phyloP scores from a whole-genome alignment of 2,329 filamentous ascomycete species.

The Gnomoniopsis smithogilvyi region DNA sequence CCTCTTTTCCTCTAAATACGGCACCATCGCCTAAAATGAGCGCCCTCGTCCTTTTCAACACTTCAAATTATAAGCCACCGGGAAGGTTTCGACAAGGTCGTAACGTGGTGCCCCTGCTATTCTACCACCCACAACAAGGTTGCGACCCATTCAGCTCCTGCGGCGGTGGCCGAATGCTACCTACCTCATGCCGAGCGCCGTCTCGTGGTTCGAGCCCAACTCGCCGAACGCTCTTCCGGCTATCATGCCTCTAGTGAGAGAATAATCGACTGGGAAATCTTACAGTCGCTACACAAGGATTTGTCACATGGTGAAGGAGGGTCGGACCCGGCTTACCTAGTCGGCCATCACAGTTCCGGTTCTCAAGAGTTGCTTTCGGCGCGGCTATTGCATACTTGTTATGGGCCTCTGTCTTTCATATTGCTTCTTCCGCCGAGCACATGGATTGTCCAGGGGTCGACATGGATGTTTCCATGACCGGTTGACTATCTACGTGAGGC shows the following conservation, averaged over 20 bases:
- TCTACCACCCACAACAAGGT: not conserved
- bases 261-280: not conserved
- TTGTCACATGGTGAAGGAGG: not conserved
- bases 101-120: not conserved
- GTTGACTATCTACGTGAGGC: not conserved
- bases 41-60: not conserved
- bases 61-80: not conserved
- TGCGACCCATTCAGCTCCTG: not conserved
- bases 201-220: not conserved
- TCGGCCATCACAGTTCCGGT: not conserved
- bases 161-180: not conserved
- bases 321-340: not conserved
- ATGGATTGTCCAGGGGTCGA: not conserved
- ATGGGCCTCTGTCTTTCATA: not conserved
- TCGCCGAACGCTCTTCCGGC: not conserved
- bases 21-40: not conserved
- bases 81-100: not conserved
- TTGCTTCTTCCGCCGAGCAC: not conserved
- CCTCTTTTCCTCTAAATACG: not conserved
- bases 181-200: not conserved
- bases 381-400: not conserved
- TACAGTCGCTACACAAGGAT: not conserved
- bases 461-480: not conserved
- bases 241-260: not conserved
- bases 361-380: not conserved